A percentile compares a stretch with the other conserved stretches of the same genome.
These are phyloP conservation scores for Suillus subluteus DNA, from an alignment of 768 basidiomycete genomes.

Conservation along the genomic window DNA sequence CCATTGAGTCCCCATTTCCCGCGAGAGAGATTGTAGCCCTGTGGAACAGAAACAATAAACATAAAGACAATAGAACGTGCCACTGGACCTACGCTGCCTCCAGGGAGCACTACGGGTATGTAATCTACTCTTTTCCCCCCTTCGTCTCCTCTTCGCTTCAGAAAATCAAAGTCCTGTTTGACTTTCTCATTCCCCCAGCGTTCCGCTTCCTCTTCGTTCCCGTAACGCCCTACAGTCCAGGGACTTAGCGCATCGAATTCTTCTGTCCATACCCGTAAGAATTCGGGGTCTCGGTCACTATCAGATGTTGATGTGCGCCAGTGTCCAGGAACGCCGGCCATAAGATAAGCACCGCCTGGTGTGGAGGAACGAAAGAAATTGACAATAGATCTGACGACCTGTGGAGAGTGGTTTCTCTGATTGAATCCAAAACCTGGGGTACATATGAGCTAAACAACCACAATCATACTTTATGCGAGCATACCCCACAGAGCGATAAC, in stretches of 20 bases:
- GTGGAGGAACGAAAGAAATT: background rate
- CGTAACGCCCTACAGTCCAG: background rate
- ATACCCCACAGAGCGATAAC: background rate
- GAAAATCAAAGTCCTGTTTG: conserved; percentile 1
- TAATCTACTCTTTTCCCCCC: background rate
- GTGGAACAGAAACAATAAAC: background rate
- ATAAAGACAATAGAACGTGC: background rate
- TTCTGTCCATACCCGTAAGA: background rate
- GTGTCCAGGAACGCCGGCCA: background rate
- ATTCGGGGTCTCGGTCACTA: conserved; percentile 1
- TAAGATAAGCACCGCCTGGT: conserved; percentile 1
- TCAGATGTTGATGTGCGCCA: conserved; percentile 1
- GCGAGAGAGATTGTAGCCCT: conserved; percentile 1
- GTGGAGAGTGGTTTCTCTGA: background rate
- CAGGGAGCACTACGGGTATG: background rate
- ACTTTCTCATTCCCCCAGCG: conserved; percentile 1
- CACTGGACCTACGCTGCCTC: background rate
- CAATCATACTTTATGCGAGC: background rate
- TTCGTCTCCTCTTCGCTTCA: background rate
- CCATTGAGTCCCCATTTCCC: background rate
- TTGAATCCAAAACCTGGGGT: background rate
- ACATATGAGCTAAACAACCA: background rate
- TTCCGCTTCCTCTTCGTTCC: background rate
- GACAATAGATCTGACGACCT: background rate
- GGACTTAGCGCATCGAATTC: background rate